A percentile compares a stretch with the other conserved stretches of the same genome.
Evolutionary conservation across 805 yeast species (phyloP).

Genomic region (Kodamaea fukazawae): DNA sequence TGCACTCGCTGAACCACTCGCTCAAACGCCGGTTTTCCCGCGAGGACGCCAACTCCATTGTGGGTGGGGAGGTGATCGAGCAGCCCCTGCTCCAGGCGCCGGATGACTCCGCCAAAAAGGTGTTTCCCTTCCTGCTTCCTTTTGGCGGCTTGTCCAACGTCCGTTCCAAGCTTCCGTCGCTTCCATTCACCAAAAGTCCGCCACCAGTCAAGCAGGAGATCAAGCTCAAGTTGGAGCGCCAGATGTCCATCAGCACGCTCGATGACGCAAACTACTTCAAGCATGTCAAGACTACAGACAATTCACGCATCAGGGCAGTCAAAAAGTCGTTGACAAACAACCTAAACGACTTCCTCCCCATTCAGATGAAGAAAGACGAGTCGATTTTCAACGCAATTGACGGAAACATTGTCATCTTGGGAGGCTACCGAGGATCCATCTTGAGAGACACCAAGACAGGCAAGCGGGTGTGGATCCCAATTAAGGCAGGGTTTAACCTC

Average conservation of each 20-base stretch:
- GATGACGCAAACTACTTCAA: conserved; percentile 63
- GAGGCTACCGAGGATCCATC: conserved; percentile 86
- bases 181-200: conserved; percentile 5
- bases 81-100: conserved; percentile 24
- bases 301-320: conserved; percentile 68
- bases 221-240: conserved; percentile 45
- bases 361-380: conserved; percentile 29
- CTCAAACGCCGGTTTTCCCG: no score
- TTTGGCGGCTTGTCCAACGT: conserved; percentile 44
- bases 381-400: conserved; percentile 57
- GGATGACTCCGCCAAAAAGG: conserved; percentile 35
- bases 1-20: conserved; percentile 9
- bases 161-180: conserved; percentile 20
- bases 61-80: conserved; percentile 47
- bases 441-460: conserved; percentile 62
- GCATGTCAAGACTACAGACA: conserved; percentile 56
- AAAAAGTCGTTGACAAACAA: conserved; percentile 57
- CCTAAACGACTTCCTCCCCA: conserved; percentile 40
- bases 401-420: conserved; percentile 79
- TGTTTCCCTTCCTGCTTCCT: conserved; percentile 59
- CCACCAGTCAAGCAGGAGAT: conserved; percentile 29
- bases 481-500: conserved; percentile 78
- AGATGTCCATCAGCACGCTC: conserved; percentile 54
- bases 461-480: conserved; percentile 80
- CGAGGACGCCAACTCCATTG: conserved; percentile 44